These are phyloP conservation scores for Spizellomyces sp. DNA, from an alignment of 192 early-diverging fungal species.

Conservation along the genomic window DNA sequence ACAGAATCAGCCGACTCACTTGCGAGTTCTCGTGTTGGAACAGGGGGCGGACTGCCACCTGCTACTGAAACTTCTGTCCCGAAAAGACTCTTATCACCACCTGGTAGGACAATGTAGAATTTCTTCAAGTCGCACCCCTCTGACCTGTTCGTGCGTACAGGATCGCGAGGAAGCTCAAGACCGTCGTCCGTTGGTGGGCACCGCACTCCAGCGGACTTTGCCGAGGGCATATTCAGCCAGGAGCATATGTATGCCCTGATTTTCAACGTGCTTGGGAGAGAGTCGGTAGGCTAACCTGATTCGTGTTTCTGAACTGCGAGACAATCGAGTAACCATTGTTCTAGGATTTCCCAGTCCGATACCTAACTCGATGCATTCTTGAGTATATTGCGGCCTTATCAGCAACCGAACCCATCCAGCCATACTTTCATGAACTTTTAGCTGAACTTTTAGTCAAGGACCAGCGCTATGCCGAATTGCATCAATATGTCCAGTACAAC, in stretches of 20 bases:
- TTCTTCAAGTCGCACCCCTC: too few species aligned
- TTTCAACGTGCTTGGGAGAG: conserved; percentile 2
- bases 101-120: too few species aligned
- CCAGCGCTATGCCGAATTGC: conserved; percentile 26
- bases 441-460: conserved; percentile 23
- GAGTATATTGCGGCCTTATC: conserved; percentile 32
- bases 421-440: conserved; percentile 34
- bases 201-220: neutral
- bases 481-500: conserved; percentile 30
- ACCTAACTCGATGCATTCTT: conserved; percentile 19
- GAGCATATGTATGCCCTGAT: conserved; percentile 20
- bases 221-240: conserved; percentile 14
- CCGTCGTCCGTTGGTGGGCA: conserved; percentile 1
- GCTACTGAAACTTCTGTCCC: too few species aligned
- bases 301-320: too few species aligned
- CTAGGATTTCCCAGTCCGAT: conserved; percentile 10
- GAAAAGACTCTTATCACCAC: too few species aligned
- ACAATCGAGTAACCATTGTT: too few species aligned
- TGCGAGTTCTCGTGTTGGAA: too few species aligned
- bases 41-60: too few species aligned
- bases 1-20: too few species aligned
- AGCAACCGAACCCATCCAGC: conserved; percentile 2
- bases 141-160: neutral
- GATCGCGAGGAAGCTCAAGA: neutral
- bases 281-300: conserved; percentile 14